Evolutionary conservation across 2,329 filamentous ascomycete species (phyloP).

Genomic region (Arachnomyces sp.): DNA sequence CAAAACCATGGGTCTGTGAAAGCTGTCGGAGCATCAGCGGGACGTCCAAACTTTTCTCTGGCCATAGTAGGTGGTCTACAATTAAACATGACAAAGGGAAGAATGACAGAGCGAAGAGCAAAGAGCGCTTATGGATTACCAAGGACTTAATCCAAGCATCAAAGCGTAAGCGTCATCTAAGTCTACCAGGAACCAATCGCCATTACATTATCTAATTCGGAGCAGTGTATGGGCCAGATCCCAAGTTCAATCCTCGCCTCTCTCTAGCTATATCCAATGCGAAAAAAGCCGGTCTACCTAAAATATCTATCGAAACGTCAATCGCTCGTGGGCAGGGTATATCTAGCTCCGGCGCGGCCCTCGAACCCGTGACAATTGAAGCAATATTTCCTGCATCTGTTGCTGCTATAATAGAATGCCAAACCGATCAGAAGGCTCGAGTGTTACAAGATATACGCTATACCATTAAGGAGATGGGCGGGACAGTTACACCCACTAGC

Average conservation of each 20-base stretch:
- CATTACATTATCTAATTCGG: background rate
- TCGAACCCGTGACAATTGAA: conserved; percentile 76
- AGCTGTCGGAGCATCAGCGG: conserved; percentile 42
- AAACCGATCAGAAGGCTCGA: conserved; percentile 73
- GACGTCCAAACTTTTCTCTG: conserved; percentile 46
- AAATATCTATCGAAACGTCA: conserved; percentile 73
- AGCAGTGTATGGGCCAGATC: conserved; percentile 66
- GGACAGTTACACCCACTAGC: conserved; percentile 62
- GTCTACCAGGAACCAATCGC: background rate
- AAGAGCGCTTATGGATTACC: conserved; percentile 59
- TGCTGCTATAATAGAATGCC: conserved; percentile 74
- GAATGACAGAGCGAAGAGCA: conserved; percentile 68
- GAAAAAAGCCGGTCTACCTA: conserved; percentile 80
- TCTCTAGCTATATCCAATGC: conserved; percentile 65
- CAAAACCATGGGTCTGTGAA: conserved; percentile 13
- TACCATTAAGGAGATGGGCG: conserved; percentile 64
- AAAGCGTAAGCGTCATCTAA: conserved; percentile 39
- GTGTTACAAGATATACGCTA: conserved; percentile 65
- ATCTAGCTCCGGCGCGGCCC: conserved; percentile 62
- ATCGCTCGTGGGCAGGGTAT: conserved; percentile 83
- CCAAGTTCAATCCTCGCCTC: conserved; percentile 67
- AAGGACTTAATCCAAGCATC: conserved; percentile 68
- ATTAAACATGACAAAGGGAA: conserved; percentile 93
- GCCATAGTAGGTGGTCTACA: conserved; percentile 92
- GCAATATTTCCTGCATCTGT: conserved; percentile 66